Percentiles rank a stretch among this genome's conserved stretches.
phyloP scores from a whole-genome alignment of 202 grass and related monocot species.

The Carex sylvatica region DNA sequence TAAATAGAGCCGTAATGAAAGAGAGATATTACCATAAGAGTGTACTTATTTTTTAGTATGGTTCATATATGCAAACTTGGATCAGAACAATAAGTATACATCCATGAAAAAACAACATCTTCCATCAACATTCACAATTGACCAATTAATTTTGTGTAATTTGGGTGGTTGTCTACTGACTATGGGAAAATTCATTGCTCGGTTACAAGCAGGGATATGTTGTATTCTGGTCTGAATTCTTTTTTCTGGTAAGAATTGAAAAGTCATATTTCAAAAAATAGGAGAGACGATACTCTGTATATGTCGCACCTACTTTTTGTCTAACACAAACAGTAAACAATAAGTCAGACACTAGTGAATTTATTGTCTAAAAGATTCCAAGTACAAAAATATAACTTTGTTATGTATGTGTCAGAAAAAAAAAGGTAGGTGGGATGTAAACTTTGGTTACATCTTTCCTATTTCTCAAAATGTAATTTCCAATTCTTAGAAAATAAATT shows the following conservation, averaged over 20 bases:
- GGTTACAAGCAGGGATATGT: neutral
- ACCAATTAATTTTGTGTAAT: neutral
- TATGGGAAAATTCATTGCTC: neutral
- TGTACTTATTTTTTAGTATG: neutral
- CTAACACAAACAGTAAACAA: neutral
- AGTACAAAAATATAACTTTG: neutral
- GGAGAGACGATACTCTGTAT: neutral
- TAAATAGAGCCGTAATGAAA: neutral
- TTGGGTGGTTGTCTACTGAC: neutral
- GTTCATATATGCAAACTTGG: neutral
- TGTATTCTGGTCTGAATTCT: neutral
- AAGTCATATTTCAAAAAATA: neutral
- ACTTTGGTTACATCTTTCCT: neutral
- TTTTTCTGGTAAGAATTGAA: neutral
- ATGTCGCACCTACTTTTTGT: neutral
- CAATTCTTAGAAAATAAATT: neutral
- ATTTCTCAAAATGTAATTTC: neutral
- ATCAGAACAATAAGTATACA: neutral
- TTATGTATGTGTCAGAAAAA: neutral
- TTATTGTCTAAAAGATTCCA: neutral
- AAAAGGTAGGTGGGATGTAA: neutral
- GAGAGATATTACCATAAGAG: slow-evolving; percentile 1
- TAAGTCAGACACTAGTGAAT: neutral
- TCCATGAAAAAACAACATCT: neutral
- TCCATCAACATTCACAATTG: neutral